A percentile compares a stretch with the other conserved stretches of the same genome.
These are phyloP conservation scores for Polyporus arcularius DNA, from an alignment of 768 basidiomycete species.

Conservation along the genomic window DNA sequence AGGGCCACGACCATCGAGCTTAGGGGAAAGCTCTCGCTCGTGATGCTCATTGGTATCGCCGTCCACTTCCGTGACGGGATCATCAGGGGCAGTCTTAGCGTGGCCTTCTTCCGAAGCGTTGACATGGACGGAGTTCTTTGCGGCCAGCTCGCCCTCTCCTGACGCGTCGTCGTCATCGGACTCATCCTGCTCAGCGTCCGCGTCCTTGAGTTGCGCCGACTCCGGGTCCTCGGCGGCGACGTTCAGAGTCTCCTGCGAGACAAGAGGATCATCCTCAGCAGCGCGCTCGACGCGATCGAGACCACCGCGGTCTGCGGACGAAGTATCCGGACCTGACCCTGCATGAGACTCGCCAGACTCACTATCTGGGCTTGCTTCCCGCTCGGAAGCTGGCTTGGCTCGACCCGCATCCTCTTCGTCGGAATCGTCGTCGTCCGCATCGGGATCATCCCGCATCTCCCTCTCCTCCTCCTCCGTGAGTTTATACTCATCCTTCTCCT, in stretches of 20 bases:
- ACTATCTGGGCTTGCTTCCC: background rate
- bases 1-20: background rate
- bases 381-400: background rate
- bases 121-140: background rate
- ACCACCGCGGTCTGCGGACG: slow-evolving; percentile 6
- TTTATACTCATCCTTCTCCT: no score
- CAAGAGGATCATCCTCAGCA: slow-evolving; percentile 11
- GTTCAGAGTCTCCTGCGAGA: slow-evolving; percentile 3
- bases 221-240: background rate
- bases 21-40: slow-evolving; percentile 8
- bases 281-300: slow-evolving; percentile 4
- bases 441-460: background rate
- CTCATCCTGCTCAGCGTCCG: background rate
- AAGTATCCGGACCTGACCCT: background rate
- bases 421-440: background rate
- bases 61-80: background rate
- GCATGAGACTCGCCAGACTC: background rate
- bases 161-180: background rate
- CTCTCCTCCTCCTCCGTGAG: no score
- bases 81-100: background rate
- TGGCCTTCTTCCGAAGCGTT: background rate
- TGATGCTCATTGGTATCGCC: background rate
- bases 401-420: background rate
- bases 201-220: background rate
- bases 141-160: background rate